These are phyloP conservation scores for Septoria petroselini DNA, from an alignment of 2,329 filamentous ascomycete genomes.

Conservation along the genomic window DNA sequence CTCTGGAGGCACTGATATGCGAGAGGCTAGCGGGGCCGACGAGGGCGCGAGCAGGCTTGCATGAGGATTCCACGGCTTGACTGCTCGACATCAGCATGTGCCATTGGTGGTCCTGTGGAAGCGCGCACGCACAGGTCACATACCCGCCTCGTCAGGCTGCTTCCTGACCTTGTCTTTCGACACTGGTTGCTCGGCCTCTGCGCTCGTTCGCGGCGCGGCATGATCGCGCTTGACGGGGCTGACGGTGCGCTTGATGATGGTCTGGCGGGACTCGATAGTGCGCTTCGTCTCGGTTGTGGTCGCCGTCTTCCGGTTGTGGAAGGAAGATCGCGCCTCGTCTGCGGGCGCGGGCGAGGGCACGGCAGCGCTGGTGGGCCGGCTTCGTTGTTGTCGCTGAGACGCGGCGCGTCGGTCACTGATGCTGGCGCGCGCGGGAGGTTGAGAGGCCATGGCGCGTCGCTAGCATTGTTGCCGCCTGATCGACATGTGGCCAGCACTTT, in stretches of 20 bases:
- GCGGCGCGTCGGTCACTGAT: constrained; percentile 32
- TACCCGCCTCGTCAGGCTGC: constrained; percentile 22
- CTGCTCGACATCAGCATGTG: constrained; percentile 18
- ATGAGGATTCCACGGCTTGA: constrained; percentile 70
- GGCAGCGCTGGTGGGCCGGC: constrained; percentile 28
- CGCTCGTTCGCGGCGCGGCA: constrained; percentile 20
- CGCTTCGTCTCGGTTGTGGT: constrained; percentile 25
- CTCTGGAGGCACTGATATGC: constrained; percentile 60
- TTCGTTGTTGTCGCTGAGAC: constrained; percentile 30
- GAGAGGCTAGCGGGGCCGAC: constrained; percentile 67
- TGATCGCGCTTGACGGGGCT: constrained; percentile 23
- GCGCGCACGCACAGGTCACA: constrained; percentile 23
- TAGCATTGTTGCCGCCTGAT: constrained; percentile 15
- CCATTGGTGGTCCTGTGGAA: not conserved
- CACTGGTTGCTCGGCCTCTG: constrained; percentile 20
- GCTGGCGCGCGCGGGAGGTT: constrained; percentile 29
- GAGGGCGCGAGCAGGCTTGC: constrained; percentile 69
- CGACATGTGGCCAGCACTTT: no score
- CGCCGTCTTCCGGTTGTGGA: constrained; percentile 22
- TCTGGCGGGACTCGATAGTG: constrained; percentile 22
- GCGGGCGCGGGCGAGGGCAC: constrained; percentile 19
- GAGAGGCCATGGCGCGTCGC: constrained; percentile 28
- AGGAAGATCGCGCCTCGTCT: constrained; percentile 18
- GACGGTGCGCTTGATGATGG: constrained; percentile 24
- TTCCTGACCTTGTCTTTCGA: constrained; percentile 19